phyloP scores from a whole-genome alignment of 805 yeast species.

The Nakazawaea laoshanensis region DNA sequence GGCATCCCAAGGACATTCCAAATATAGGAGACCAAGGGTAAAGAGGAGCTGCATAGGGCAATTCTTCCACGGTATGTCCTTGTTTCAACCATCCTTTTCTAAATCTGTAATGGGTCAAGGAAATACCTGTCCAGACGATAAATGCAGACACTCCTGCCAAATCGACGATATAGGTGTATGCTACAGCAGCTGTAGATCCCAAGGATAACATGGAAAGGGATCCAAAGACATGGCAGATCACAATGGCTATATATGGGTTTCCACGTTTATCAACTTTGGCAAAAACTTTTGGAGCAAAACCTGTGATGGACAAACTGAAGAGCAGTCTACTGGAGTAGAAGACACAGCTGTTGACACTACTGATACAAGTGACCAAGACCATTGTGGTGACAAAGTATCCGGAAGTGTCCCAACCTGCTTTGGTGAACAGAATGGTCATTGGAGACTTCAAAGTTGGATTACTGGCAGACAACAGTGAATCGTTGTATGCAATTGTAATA shows the following conservation, averaged over 20 bases:
- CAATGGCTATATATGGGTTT: constrained; percentile 55
- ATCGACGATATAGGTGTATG: constrained; percentile 53
- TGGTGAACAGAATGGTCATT: constrained; percentile 36
- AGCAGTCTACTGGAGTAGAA: constrained; percentile 64
- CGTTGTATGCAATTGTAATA: constrained; percentile 48
- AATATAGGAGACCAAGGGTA: constrained; percentile 43
- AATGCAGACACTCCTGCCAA: constrained; percentile 61
- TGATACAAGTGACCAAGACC: constrained; percentile 52
- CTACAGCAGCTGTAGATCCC: constrained; percentile 50
- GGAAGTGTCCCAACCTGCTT: constrained; percentile 44
- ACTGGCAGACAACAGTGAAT: constrained; percentile 31
- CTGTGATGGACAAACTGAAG: constrained; percentile 53
- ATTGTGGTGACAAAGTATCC: constrained; percentile 54
- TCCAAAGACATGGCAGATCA: constrained; percentile 45
- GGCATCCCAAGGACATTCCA: constrained; percentile 40
- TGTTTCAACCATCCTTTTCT: constrained; percentile 36
- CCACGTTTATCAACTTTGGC: constrained; percentile 46
- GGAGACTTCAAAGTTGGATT: constrained; percentile 37
- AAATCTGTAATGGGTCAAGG: constrained; percentile 48
- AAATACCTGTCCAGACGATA: constrained; percentile 58
- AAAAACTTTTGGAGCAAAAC: constrained; percentile 49
- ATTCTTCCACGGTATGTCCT: constrained; percentile 33
- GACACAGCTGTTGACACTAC: constrained; percentile 63
- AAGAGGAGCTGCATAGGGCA: constrained; percentile 44
- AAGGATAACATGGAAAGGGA: constrained; percentile 49